These are phyloP conservation scores for Aegilops speltoides DNA, from an alignment of 176 grass and related monocot species.

Conservation along the genomic window DNA sequence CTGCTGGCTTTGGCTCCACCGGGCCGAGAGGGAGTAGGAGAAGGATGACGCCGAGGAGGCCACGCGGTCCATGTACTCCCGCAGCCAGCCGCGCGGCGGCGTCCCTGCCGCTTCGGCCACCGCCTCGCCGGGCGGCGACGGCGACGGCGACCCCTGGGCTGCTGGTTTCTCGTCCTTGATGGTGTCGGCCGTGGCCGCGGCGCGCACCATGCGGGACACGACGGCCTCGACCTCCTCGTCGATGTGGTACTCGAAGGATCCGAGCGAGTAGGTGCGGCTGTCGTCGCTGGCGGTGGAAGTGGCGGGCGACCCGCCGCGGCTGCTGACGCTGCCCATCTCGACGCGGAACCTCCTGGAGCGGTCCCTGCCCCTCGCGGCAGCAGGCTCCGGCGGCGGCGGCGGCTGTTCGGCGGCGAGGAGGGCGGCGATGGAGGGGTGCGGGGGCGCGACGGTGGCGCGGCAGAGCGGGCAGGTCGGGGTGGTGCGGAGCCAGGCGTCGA, in stretches of 20 bases:
- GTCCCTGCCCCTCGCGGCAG: not conserved
- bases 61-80: conserved; percentile 76
- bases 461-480: conserved; percentile 88
- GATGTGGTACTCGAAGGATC: conserved; percentile 82
- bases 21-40: conserved; percentile 50
- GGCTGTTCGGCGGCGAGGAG: conserved; percentile 30
- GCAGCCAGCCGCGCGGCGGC: conserved; percentile 62
- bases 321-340: conserved; percentile 89
- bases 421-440: conserved; percentile 48
- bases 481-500: conserved; percentile 88
- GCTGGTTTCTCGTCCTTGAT: conserved; percentile 39
- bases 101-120: conserved; percentile 61
- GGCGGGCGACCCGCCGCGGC: conserved; percentile 25
- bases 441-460: conserved; percentile 61
- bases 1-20: conserved; percentile 46
- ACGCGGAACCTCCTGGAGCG: conserved; percentile 57
- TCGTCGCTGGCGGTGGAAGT: not conserved
- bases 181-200: not conserved
- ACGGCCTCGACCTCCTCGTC: conserved; percentile 92
- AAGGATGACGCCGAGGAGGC: conserved; percentile 50
- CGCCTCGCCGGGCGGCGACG: conserved; percentile 43
- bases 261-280: conserved; percentile 69
- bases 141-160: not conserved
- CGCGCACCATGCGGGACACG: conserved; percentile 44
- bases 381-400: not conserved